phyloP scores from a whole-genome alignment of 169 alveolate genomes.

The Eimeria tenella region DNA sequence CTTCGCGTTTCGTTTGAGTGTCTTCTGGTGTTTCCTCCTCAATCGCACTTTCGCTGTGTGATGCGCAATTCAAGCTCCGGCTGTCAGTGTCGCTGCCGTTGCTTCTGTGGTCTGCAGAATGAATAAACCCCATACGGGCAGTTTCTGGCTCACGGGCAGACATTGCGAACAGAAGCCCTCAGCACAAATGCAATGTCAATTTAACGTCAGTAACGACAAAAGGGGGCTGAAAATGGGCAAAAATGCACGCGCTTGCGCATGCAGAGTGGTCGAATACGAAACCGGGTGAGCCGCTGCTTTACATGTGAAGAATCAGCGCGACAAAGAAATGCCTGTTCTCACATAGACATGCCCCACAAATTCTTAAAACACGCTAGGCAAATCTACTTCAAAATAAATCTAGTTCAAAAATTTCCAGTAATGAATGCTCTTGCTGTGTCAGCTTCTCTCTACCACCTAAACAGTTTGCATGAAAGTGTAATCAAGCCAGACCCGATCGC shows the following conservation, averaged over 20 bases:
- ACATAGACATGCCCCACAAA: too few species aligned
- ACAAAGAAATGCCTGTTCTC: too few species aligned
- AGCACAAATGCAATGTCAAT: neutral
- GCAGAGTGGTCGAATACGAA: too few species aligned
- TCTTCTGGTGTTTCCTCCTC: slow-evolving; percentile 7
- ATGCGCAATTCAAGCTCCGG: neutral
- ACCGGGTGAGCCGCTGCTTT: too few species aligned
- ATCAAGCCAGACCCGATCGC: neutral
- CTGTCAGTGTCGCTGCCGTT: neutral
- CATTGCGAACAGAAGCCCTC: neutral
- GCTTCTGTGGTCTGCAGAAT: neutral
- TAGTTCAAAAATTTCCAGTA: too few species aligned
- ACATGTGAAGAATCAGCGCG: too few species aligned
- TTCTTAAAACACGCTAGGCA: too few species aligned
- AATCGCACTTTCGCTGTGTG: neutral
- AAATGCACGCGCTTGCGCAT: neutral
- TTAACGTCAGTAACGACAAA: neutral
- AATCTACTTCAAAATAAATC: too few species aligned
- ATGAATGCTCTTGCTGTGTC: too few species aligned
- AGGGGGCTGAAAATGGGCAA: neutral
- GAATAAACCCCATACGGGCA: neutral
- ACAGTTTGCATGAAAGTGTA: too few species aligned
- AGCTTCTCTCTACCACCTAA: too few species aligned
- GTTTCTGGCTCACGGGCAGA: neutral
- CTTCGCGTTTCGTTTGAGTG: slow-evolving; percentile 8